These are phyloP conservation scores for Chondrus crispus DNA, from an alignment of 23 red algal species.

Conservation along the genomic window DNA sequence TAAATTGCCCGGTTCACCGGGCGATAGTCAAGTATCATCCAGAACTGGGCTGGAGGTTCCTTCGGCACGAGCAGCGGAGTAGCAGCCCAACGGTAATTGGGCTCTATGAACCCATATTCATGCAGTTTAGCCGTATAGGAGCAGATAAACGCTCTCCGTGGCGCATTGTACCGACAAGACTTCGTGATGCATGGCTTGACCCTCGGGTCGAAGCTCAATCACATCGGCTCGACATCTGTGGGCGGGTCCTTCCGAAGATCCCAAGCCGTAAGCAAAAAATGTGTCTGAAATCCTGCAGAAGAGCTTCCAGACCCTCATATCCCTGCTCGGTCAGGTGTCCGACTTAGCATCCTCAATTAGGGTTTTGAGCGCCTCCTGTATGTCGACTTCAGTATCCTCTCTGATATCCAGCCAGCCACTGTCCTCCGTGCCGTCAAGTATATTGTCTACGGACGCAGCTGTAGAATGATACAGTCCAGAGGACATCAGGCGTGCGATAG, in stretches of 20 bases:
- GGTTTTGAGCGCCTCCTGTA: not conserved
- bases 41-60: not conserved
- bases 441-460: not conserved
- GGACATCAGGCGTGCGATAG: not conserved
- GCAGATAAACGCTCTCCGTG: not conserved
- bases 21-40: not conserved
- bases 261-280: not conserved
- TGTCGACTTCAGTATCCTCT: not conserved
- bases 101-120: not conserved
- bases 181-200: not conserved
- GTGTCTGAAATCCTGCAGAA: not conserved
- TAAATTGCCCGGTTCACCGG: not conserved
- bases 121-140: not conserved
- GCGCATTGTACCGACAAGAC: not conserved
- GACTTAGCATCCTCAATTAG: not conserved
- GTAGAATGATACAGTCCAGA: not conserved
- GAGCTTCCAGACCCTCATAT: not conserved
- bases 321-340: not conserved
- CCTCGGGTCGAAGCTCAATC: not conserved
- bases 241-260: not conserved
- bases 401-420: not conserved
- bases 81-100: not conserved
- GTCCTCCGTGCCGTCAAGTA: not conserved
- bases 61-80: not conserved
- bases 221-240: not conserved